Conservation (phyloP, 2,329 filamentous ascomycete genomes). For the Cladobotryum mycophilum region DNA sequence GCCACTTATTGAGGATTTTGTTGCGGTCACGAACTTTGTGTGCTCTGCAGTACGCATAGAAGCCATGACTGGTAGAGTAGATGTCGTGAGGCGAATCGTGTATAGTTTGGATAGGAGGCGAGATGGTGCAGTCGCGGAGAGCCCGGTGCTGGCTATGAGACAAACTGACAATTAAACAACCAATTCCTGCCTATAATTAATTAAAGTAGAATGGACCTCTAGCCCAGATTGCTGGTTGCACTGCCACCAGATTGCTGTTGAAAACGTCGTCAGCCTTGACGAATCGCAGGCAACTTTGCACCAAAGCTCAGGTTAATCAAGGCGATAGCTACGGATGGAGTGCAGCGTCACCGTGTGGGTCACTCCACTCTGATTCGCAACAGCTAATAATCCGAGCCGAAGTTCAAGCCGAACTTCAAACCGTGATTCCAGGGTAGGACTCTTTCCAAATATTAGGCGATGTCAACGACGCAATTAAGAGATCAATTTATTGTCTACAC, state of each 20-base stretch:
- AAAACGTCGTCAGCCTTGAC: constrained; percentile 11
- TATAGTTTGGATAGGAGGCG: constrained; percentile 8
- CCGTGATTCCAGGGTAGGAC: not conserved
- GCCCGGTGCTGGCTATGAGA: not conserved
- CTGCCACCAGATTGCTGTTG: constrained; percentile 2
- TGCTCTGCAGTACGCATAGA: constrained; percentile 30
- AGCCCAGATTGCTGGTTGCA: not conserved
- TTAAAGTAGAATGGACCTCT: not conserved
- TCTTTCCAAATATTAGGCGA: too few relatives aligned
- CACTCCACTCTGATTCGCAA: not conserved
- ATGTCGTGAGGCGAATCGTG: not conserved
- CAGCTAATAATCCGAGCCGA: constrained; percentile 6
- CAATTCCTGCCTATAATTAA: too few relatives aligned
- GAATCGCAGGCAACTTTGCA: constrained; percentile 1
- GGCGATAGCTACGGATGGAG: not conserved
- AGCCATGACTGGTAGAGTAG: constrained; percentile 19
- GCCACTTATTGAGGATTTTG: not conserved
- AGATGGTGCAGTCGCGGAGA: constrained; percentile 2
- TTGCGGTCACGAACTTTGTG: constrained; percentile 26
- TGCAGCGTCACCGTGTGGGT: constrained; percentile 10
- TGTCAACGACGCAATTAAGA: too few relatives aligned
- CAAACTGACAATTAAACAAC: not conserved
- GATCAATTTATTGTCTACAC: too few relatives aligned
- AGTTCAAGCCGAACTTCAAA: not conserved
- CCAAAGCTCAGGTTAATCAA: constrained; percentile 6